Evolutionary conservation across 768 basidiomycete genomes (phyloP), one percentile per base, ranked within the genome.

Genomic region (Hypsizygus marmoreus): DNA sequence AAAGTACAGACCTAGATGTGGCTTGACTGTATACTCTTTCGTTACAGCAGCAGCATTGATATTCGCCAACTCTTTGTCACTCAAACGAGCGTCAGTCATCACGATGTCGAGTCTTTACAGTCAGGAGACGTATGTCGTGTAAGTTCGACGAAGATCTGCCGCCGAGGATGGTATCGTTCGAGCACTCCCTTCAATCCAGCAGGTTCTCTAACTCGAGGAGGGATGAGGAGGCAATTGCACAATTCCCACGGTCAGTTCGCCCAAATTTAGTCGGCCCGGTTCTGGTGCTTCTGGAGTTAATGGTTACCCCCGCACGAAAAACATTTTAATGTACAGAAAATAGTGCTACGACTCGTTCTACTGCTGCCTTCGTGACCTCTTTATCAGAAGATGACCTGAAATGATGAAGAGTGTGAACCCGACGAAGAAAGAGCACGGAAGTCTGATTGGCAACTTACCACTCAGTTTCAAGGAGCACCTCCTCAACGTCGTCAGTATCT

Each of bases 1-100:
- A 36, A 49, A 30, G 48, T 55, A 69, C 79, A 55, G 63, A 92
- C 91, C 91, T 54, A 95, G 76, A 70, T 91, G 89, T 47, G 92
- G 92, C 58, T 94, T 79, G 52, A 94, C 90, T 57, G 81, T 84
- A 71, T 90, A 94, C 70, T 92, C 86, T 61, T 79, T 82, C 40
- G 91, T 92, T 39, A 92, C 92, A 25, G 92, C 92, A 38, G 91
- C 88, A 40, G 89, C 88, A 64, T 92, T 91, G 64, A 92, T 84
- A 40, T 80, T 77, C 43, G 88, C 86, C 58, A 91, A 66, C 62
- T 91, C 88, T 54, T 66, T 75, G 65, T 90, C 84, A 61, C 73
- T 85, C 40, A 90, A 66, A 51, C 86, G 79, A 58, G 86, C 75
- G 65, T 80, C 65, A 37, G 70, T 47, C 79, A 79, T 79, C 52